phyloP scores from a whole-genome alignment of 768 basidiomycete species.

The Hypsizygus marmoreus region DNA sequence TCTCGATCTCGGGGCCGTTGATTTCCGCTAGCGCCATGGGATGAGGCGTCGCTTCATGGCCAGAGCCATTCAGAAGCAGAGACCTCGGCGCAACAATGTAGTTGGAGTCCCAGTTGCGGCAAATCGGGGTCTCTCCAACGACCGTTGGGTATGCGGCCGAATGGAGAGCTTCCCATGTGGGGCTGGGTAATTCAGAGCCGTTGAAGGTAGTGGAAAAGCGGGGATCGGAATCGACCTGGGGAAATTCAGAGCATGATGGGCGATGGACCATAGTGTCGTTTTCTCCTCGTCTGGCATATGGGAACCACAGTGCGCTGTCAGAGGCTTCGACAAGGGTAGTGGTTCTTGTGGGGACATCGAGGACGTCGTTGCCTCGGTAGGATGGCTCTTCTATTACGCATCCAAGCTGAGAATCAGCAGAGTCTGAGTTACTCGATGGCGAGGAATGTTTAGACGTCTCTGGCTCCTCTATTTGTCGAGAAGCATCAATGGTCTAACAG shows the following conservation, averaged over 20 bases:
- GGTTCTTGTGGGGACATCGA: conserved; percentile 12
- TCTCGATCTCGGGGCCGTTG: too few species aligned
- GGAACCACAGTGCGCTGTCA: too few species aligned
- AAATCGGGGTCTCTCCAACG: conserved; percentile 17
- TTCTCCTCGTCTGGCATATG: too few species aligned
- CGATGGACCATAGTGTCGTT: too few species aligned
- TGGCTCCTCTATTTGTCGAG: conserved; percentile 32
- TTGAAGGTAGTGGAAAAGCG: conserved; percentile 23
- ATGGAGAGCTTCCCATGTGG: conserved; percentile 29
- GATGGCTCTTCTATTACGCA: conserved; percentile 16
- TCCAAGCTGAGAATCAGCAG: conserved; percentile 13
- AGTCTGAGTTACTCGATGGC: conserved; percentile 25
- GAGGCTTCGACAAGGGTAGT: too few species aligned
- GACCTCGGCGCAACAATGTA: too few species aligned
- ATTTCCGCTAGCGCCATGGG: too few species aligned
- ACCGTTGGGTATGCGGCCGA: conserved; percentile 14
- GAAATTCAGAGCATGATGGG: conserved; percentile 29
- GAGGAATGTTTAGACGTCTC: conserved; percentile 35
- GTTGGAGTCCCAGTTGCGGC: conserved; percentile 22
- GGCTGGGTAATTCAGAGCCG: conserved; percentile 30
- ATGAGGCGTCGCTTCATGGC: too few species aligned
- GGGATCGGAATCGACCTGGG: conserved; percentile 25
- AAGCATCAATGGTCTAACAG: conserved; percentile 48
- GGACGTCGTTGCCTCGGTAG: conserved; percentile 9
- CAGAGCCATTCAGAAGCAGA: too few species aligned